phyloP scores from a whole-genome alignment of 2,329 filamentous ascomycete genomes.

The Aspergillus carbonarius region DNA sequence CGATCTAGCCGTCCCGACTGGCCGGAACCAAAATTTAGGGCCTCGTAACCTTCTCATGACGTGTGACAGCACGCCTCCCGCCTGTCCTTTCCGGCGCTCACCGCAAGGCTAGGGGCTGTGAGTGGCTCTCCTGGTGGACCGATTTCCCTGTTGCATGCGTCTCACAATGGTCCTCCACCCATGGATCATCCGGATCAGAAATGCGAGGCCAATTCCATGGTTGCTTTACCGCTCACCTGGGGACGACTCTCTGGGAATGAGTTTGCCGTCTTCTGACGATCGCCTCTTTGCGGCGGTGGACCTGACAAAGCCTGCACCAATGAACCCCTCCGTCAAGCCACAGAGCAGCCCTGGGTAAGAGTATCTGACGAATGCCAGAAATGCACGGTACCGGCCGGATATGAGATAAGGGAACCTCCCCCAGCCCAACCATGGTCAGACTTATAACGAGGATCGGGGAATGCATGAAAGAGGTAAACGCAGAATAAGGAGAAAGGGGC shows the following conservation, averaged over 20 bases:
- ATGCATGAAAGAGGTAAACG: neutral
- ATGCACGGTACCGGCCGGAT: neutral
- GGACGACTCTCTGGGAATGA: neutral
- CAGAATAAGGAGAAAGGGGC: neutral
- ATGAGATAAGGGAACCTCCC: slow-evolving; percentile 6
- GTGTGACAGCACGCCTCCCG: slow-evolving; percentile 2
- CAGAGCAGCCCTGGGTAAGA: neutral
- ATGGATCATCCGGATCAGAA: neutral
- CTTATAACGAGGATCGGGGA: neutral
- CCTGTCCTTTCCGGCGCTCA: neutral
- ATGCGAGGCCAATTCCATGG: neutral
- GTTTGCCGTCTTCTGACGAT: neutral
- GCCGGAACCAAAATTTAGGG: slow-evolving; percentile 8
- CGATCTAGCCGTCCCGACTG: slow-evolving; percentile 11
- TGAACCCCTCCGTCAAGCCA: neutral
- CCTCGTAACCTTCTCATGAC: slow-evolving; percentile 1
- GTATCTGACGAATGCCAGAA: neutral
- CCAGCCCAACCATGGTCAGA: slow-evolving; percentile 1
- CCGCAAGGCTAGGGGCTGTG: neutral
- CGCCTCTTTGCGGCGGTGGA: neutral
- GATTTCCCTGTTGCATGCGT: neutral
- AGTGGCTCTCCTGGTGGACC: neutral
- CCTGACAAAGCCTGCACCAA: neutral
- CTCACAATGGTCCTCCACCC: neutral
- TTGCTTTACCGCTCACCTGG: neutral